These are phyloP conservation scores for Apiotrichum gamsii DNA, from an alignment of 1,284 basidiomycete genomes.

Conservation along the genomic window DNA sequence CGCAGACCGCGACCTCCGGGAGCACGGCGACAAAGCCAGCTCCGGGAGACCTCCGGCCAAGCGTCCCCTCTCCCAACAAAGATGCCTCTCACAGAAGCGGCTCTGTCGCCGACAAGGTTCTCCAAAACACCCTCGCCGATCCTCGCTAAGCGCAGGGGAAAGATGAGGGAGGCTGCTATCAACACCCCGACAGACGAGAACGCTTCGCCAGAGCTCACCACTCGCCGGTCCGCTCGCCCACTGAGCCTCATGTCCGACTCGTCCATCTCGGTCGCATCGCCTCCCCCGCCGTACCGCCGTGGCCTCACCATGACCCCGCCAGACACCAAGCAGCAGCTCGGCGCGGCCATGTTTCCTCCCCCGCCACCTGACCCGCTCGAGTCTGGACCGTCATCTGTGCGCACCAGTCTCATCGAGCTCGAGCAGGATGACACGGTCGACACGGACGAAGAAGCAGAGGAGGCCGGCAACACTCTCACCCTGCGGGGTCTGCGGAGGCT, in stretches of 20 bases:
- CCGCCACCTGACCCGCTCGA: slow-evolving; percentile 14
- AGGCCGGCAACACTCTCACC: slow-evolving; percentile 12
- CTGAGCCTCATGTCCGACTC: slow-evolving; percentile 10
- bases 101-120: no score
- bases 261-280: neutral
- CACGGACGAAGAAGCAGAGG: slow-evolving; percentile 2
- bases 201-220: neutral
- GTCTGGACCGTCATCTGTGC: slow-evolving; percentile 16
- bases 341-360: neutral
- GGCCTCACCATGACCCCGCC: neutral
- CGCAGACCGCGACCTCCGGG: slow-evolving; percentile 1
- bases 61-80: neutral
- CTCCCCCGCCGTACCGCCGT: slow-evolving; percentile 10
- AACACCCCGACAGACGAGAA: neutral
- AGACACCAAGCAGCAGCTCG: neutral
- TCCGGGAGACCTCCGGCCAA: neutral
- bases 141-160: neutral
- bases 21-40: neutral
- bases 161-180: neutral
- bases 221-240: slow-evolving; percentile 2
- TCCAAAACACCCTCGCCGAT: neutral
- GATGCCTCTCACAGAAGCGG: neutral
- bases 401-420: slow-evolving; percentile 9
- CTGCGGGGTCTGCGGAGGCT: slow-evolving; percentile 11
- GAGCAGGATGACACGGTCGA: neutral